These are phyloP conservation scores for Loxodes magnus DNA, from an alignment of 73 alveolate genomes.

Conservation along the genomic window DNA sequence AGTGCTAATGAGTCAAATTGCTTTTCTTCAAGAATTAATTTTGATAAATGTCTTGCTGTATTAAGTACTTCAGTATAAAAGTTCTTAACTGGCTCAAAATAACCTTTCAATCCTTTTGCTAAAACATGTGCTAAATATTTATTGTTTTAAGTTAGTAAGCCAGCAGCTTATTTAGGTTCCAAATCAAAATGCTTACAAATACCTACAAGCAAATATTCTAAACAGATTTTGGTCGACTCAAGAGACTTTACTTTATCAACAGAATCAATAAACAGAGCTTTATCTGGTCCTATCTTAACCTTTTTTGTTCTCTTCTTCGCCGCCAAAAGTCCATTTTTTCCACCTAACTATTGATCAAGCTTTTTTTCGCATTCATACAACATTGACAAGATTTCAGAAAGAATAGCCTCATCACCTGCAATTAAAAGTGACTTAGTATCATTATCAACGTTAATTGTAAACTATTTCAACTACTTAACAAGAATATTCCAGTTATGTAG, in stretches of 20 bases:
- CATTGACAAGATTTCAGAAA: constrained; percentile 20
- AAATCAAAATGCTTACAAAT: constrained; percentile 70
- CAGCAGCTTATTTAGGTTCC: constrained; percentile 90
- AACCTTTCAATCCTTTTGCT: constrained; percentile 92
- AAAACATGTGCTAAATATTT: constrained; percentile 86
- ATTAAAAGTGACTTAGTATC: constrained; percentile 43
- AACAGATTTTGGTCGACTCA: constrained; percentile 19
- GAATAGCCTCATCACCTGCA: constrained; percentile 36
- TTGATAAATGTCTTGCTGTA: constrained; percentile 44
- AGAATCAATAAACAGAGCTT: constrained; percentile 22
- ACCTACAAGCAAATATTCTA: constrained; percentile 82
- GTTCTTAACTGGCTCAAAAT: constrained; percentile 65
- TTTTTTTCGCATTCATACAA: constrained; percentile 18
- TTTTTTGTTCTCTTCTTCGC: constrained; percentile 8
- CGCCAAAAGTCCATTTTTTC: no score
- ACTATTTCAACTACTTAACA: constrained; percentile 34
- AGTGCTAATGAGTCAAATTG: background rate
- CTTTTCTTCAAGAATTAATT: constrained; percentile 38
- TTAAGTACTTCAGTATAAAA: constrained; percentile 26
- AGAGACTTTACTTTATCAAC: constrained; percentile 24
- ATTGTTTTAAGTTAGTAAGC: constrained; percentile 83
- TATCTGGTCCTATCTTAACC: constrained; percentile 4
- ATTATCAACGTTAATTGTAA: constrained; percentile 40
- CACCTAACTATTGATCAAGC: no score
- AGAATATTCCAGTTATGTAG: constrained; percentile 67